These are phyloP conservation scores for Mrakiaceae sp. DNA, from an alignment of 1,284 basidiomycete genomes.

Conservation along the genomic window DNA sequence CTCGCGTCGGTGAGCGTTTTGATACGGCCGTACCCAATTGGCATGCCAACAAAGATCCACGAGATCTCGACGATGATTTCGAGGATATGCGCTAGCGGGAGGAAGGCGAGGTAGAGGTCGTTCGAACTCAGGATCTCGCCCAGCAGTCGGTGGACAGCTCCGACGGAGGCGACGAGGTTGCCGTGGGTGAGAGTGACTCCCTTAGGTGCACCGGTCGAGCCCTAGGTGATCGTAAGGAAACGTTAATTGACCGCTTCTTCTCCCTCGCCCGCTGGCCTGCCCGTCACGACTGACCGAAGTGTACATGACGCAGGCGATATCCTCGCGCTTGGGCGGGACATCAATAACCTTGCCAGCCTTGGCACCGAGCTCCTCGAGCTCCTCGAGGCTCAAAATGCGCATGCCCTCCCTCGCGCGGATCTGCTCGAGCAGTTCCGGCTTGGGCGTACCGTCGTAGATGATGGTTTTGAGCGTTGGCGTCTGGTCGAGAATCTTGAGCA, in stretches of 20 bases:
- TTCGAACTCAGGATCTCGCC: slow-evolving; percentile 58
- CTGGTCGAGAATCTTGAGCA: slow-evolving; percentile 55
- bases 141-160: slow-evolving; percentile 61
- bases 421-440: slow-evolving; percentile 46
- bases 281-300: slow-evolving; percentile 52
- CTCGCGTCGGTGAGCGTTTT: slow-evolving; percentile 92
- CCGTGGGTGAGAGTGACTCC: slow-evolving; percentile 81
- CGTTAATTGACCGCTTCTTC: no score
- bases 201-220: slow-evolving; percentile 77
- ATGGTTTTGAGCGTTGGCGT: slow-evolving; percentile 64
- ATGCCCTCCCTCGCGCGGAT: slow-evolving; percentile 42
- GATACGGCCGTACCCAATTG: slow-evolving; percentile 76
- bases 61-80: slow-evolving; percentile 42
- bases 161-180: slow-evolving; percentile 70
- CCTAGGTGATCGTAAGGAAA: slow-evolving; percentile 18
- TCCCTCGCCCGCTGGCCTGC: background rate
- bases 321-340: slow-evolving; percentile 49
- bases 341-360: slow-evolving; percentile 43
- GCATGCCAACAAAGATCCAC: slow-evolving; percentile 35
- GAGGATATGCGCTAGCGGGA: slow-evolving; percentile 80
- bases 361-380: slow-evolving; percentile 55
- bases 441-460: slow-evolving; percentile 72
- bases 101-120: slow-evolving; percentile 77
- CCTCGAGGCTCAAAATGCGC: slow-evolving; percentile 53
- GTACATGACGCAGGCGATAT: slow-evolving; percentile 90